Evolutionary conservation across 768 basidiomycete genomes (phyloP).

Genomic region (Agrocybe praecox): DNA sequence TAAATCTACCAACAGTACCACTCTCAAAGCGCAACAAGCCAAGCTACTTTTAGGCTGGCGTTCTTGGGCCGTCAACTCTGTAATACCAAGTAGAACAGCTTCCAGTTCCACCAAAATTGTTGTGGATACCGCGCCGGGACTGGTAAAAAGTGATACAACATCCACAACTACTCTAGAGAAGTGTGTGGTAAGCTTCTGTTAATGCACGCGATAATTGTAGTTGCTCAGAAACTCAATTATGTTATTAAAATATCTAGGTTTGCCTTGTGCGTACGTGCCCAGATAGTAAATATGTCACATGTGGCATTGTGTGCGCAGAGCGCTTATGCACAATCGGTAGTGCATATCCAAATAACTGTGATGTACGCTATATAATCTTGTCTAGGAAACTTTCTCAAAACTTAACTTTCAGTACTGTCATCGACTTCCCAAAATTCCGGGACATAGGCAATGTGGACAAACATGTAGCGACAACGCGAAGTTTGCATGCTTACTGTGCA

Average conservation of each 20-base stretch:
- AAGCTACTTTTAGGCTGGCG: too few relatives aligned
- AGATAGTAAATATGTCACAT: conserved; percentile 23
- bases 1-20: background rate
- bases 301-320: conserved; percentile 26
- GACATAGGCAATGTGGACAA: conserved; percentile 25
- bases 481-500: conserved; percentile 27
- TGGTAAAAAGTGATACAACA: background rate
- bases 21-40: too few relatives aligned
- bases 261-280: conserved; percentile 17
- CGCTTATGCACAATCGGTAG: conserved; percentile 20
- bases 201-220: background rate
- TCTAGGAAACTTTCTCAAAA: background rate
- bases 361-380: conserved; percentile 14
- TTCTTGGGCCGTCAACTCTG: too few relatives aligned
- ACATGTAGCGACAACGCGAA: conserved; percentile 24
- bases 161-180: background rate
- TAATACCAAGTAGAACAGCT: too few relatives aligned
- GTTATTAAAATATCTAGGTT: conserved; percentile 14
- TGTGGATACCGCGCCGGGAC: too few relatives aligned
- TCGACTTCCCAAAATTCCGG: conserved; percentile 20
- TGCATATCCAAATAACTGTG: conserved; percentile 22
- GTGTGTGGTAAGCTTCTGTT: conserved; percentile 18
- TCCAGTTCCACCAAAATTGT: too few relatives aligned
- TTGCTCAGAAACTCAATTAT: background rate
- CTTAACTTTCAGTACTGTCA: conserved; percentile 25